Evolutionary conservation across 2,329 filamentous ascomycete genomes (phyloP).

Genomic region (Penicillium freii): DNA sequence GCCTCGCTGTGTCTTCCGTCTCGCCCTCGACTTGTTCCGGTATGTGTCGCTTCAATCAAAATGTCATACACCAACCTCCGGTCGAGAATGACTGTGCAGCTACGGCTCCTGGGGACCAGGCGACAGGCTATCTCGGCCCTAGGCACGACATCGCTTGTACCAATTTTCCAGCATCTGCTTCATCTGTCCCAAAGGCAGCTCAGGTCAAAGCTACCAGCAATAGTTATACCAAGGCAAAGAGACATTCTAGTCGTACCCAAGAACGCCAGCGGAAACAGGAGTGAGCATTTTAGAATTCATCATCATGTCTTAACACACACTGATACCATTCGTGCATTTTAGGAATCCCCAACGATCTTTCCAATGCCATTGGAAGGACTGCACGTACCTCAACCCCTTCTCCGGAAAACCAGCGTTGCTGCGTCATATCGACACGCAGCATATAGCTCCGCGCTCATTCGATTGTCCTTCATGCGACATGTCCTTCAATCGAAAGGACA

Average conservation of each 20-base stretch:
- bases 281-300: background rate
- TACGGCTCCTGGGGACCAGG: too few species aligned
- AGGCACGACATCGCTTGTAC: background rate
- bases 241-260: background rate
- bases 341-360: background rate
- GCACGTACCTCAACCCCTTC: background rate
- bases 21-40: background rate
- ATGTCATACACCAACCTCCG: background rate
- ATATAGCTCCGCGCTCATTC: background rate
- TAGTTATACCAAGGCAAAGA: background rate
- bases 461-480: background rate
- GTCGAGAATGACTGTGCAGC: background rate
- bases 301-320: background rate
- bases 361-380: background rate
- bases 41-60: background rate
- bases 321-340: background rate
- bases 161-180: background rate
- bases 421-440: conserved; percentile 1
- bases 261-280: background rate
- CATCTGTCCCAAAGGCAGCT: background rate
- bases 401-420: background rate
- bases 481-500: background rate
- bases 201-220: too few species aligned
- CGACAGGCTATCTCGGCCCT: background rate
- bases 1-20: background rate